These are phyloP conservation scores for Marsdenia floribunda DNA, from an alignment of 257 asterid genomes.

Conservation along the genomic window DNA sequence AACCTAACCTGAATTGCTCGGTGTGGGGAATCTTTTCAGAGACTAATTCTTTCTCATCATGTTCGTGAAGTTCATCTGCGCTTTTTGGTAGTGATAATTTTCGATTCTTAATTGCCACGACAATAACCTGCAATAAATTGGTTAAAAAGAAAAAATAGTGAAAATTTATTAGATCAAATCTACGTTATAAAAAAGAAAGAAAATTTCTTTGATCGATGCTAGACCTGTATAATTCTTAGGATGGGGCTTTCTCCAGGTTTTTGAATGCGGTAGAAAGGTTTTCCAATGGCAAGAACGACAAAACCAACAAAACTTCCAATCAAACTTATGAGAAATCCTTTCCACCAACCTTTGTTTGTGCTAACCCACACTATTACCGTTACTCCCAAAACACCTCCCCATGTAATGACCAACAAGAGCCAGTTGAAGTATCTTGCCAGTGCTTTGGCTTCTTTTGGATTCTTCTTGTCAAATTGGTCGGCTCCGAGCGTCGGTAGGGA, in stretches of 20 bases:
- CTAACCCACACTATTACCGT: conserved; percentile 68
- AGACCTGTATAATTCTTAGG: conserved; percentile 49
- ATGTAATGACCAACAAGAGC: conserved; percentile 52
- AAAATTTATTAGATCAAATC: no score
- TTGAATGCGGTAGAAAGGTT: conserved; percentile 57
- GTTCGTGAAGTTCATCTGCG: conserved; percentile 55
- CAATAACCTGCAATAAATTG: conserved; percentile 39
- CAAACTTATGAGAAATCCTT: conserved; percentile 59
- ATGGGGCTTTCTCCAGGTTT: conserved; percentile 65
- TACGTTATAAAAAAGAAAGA: no score
- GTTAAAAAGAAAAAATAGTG: background rate
- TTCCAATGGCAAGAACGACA: conserved; percentile 38
- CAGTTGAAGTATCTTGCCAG: conserved; percentile 80
- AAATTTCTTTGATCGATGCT: no score
- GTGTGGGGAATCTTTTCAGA: conserved; percentile 52
- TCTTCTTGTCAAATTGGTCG: conserved; percentile 64
- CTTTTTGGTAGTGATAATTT: conserved; percentile 34
- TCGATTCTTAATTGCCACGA: conserved; percentile 56
- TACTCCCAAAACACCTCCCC: conserved; percentile 61
- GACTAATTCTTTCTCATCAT: conserved; percentile 43
- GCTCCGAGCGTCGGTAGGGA: conserved; percentile 89
- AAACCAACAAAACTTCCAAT: conserved; percentile 38
- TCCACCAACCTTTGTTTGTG: conserved; percentile 72
- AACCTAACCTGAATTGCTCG: conserved; percentile 49
- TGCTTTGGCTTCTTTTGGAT: conserved; percentile 59